Conservation (phyloP, 352 stramenopile genomes). For the Phytophthora rubi region DNA sequence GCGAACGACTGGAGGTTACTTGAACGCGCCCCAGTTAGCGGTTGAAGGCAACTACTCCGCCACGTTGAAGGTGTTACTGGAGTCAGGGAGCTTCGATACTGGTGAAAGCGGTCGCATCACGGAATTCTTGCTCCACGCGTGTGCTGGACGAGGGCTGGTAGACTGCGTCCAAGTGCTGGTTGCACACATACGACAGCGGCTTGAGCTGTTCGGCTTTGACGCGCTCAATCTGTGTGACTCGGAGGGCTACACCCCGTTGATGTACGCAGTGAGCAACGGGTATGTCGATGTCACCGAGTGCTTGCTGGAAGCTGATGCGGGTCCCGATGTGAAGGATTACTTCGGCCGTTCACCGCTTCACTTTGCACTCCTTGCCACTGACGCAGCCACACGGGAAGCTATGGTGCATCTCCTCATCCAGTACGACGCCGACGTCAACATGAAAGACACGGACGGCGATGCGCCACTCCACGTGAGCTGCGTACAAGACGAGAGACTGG, state of each 20-base stretch:
- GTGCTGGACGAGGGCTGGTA: constrained; percentile 59
- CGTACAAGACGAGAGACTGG: constrained; percentile 50
- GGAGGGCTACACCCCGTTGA: constrained; percentile 82
- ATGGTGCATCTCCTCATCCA: constrained; percentile 62
- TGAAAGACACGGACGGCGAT: constrained; percentile 74
- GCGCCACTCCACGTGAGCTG: constrained; percentile 70
- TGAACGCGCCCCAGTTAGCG: constrained; percentile 63
- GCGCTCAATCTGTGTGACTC: constrained; percentile 60
- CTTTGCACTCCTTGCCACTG: constrained; percentile 51
- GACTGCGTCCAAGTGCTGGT: constrained; percentile 63
- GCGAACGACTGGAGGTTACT: constrained; percentile 31
- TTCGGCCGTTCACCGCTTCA: constrained; percentile 76
- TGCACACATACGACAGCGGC: constrained; percentile 47
- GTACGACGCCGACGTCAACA: constrained; percentile 79
- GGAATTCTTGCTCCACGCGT: constrained; percentile 64
- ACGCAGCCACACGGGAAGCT: constrained; percentile 29
- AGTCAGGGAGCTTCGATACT: constrained; percentile 56
- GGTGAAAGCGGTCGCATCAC: constrained; percentile 46
- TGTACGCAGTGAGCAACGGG: constrained; percentile 75
- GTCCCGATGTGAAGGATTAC: constrained; percentile 65
- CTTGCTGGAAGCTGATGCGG: constrained; percentile 62
- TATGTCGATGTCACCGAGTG: constrained; percentile 55
- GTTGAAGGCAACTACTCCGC: constrained; percentile 66
- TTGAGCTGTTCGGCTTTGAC: constrained; percentile 36
- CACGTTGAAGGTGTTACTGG: constrained; percentile 59